These are phyloP conservation scores for Rhodofomes roseus DNA, from an alignment of 1,284 basidiomycete genomes.

Conservation along the genomic window DNA sequence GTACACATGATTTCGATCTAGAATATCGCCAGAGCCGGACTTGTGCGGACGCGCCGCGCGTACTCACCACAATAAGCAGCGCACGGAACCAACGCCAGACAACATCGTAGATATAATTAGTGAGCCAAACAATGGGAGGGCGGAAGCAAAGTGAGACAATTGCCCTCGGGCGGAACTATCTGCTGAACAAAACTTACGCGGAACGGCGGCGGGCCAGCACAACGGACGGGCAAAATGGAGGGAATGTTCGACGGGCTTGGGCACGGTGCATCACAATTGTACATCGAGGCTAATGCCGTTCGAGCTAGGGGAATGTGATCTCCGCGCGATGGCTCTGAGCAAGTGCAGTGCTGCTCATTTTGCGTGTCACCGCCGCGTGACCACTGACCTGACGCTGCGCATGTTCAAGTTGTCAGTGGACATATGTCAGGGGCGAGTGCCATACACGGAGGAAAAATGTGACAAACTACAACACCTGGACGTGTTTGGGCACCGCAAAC, in stretches of 20 bases:
- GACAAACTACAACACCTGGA: neutral
- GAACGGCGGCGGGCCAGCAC: neutral
- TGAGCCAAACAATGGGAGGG: neutral
- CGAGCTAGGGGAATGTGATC: no score
- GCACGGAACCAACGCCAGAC: neutral
- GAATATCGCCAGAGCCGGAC: neutral
- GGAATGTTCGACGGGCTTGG: no score
- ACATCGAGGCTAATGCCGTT: no score
- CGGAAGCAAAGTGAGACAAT: neutral
- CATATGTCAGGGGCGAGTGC: neutral
- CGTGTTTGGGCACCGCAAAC: neutral
- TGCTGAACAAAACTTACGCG: neutral
- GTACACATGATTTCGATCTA: neutral
- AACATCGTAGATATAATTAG: neutral
- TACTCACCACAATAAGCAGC: neutral
- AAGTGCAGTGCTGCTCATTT: no score
- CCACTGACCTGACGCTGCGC: no score
- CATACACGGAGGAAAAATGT: neutral
- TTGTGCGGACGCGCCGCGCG: neutral
- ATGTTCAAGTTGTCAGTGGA: neutral
- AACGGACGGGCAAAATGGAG: neutral
- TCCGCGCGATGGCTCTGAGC: no score
- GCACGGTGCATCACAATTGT: no score
- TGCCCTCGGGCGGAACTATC: neutral
- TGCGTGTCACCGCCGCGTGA: no score